phyloP scores from a whole-genome alignment of 208 protist species.

The Eutreptiella sp. region DNA sequence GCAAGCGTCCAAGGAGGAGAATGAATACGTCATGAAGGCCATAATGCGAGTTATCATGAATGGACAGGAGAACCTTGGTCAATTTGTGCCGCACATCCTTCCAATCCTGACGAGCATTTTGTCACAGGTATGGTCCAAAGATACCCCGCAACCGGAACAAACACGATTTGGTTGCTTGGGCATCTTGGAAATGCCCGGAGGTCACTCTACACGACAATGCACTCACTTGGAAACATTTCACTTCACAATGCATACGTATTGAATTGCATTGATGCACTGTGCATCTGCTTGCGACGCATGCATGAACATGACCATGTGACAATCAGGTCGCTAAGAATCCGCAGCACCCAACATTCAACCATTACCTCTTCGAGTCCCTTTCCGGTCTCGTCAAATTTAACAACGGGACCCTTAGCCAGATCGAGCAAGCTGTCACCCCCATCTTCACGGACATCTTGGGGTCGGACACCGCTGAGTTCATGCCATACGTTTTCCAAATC shows the following conservation, averaged over 20 bases:
- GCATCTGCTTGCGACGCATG: too few relatives aligned
- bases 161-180: too few relatives aligned
- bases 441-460: constrained; percentile 70
- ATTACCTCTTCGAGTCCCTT: constrained; percentile 91
- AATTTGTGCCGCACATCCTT: constrained; percentile 57
- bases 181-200: too few relatives aligned
- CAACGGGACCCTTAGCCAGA: constrained; percentile 35
- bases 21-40: constrained; percentile 84
- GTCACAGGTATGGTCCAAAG: too few relatives aligned
- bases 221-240: too few relatives aligned
- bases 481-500: constrained; percentile 93
- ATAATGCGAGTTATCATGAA: constrained; percentile 64
- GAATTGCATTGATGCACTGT: too few relatives aligned
- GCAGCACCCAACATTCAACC: constrained; percentile 86
- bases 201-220: too few relatives aligned
- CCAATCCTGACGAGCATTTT: constrained; percentile 46
- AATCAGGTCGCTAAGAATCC: constrained; percentile 71
- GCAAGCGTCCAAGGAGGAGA: constrained; percentile 45
- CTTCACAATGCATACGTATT: too few relatives aligned
- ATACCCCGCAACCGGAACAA: too few relatives aligned
- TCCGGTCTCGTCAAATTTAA: constrained; percentile 72
- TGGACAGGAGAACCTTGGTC: constrained; percentile 40
- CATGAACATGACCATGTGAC: too few relatives aligned
- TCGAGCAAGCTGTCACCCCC: constrained; percentile 76
- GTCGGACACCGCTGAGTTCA: constrained; percentile 84